Base-by-base conservation (phyloP, 768 basidiomycete species). In the Fibroporia radiculosa region DNA sequence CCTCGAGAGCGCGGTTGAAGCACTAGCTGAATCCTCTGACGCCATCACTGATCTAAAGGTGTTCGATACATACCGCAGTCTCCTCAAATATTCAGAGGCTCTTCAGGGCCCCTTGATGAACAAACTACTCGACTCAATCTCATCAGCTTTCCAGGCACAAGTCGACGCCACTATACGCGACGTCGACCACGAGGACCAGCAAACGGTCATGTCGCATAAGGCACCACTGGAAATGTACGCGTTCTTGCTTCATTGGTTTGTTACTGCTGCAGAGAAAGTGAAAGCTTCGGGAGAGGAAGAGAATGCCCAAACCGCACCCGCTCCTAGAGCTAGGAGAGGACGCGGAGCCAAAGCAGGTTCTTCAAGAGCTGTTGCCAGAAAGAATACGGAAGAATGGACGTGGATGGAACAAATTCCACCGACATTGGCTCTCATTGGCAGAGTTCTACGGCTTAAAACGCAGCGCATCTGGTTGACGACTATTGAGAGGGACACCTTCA, bases 241-340 rank as follows among this genome's bases (percentile, higher is more conserved):
- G 6, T 97, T 98, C 60, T 68, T 97, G 20, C 64, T 96, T n/a
- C 74, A 82, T 48, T 97, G 93, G 93, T 93, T 93, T 59, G 85
- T 89, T 13, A 65, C 69, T 10, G 81, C 81, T 0, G 84, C 82
- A 1, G 92, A 95, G 63, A 85, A 83, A 52, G 77, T 84, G 47
- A 84, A 83, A 34, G 67, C 67, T 5, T 58, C 70, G 11, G 74
- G 68, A 33, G 69, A 74, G 11, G 69, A 73, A 33, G 62, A 56
- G 43, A 47, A 51, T 2, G 71, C 67, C 16, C 70, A 73, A 11
- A 62, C 69, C 2, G 64, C 59, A 5, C 69, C 74, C 1, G 66
- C 67, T 19, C 60, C 72, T 1, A 80, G 77, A 49, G 56, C 70
- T 6, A 71, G 71, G 48, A 76, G 72, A 48, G 83, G 81, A 0